Evolutionary conservation across 352 stramenopile species (phyloP), one percentile per base, ranked within the genome.

Genomic region (Achlya hypogyna): DNA sequence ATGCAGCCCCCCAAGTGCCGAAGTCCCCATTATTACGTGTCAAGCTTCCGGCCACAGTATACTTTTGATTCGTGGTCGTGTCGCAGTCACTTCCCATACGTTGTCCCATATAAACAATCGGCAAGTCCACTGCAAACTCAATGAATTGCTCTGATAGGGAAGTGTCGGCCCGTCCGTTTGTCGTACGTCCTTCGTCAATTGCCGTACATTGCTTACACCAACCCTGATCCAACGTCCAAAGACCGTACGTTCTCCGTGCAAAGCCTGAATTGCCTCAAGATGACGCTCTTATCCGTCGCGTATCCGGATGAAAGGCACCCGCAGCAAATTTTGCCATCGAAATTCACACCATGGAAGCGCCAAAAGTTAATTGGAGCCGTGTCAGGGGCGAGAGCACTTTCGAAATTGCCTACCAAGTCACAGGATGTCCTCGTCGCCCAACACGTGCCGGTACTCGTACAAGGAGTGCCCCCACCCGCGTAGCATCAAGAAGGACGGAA

Each of bases 401-500:
- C 3, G 31, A 56, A 56, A 22, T 45, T 45, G 38, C 38, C 2
- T 42, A 54, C 6, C 23, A 14, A 8, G 49, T 14, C 29, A 10
- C 49, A 56, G 16, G 42, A 20, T 22, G 42, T 20, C 42, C 18
- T 20, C 42, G 22, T 20, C 18, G 25, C n/a, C 53, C 9, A 53
- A 1, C 4, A 38, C 27, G 47, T 69, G 63, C 51, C 54, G 53
- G 16, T 69, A 69, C 63, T 47, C 63, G 5, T 77, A 75, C 38
- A 83, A 82, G 54, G 87, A 78, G 62, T 66, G 29, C 1, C 53
- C 53, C 1, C 49, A 78, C n/a, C 78, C 67, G n/a, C 81, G 82
- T 31, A 80, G 79, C 29, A 51, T 79, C 35, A 91, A 91, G 73
- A 84, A 77, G 62, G 88, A 85, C 63, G 82, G 82, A 12, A 69